Conservation (phyloP, 129 eudicot species). For the Pulicaria dysenterica region DNA sequence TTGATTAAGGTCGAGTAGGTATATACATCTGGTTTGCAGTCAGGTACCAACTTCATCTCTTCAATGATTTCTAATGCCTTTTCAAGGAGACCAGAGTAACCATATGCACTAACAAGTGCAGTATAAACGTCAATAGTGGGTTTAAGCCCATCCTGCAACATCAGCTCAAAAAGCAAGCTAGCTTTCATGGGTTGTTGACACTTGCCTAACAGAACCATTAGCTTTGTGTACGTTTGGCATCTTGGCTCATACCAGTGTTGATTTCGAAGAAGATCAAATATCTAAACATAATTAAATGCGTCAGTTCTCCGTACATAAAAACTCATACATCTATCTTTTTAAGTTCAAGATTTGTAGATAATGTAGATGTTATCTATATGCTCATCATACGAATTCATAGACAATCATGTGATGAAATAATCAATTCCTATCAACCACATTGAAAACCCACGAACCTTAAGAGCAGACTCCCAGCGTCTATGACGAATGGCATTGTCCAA, state of each 20-base stretch:
- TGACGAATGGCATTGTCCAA: conserved; percentile 59
- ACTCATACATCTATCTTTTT: neutral
- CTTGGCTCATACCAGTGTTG: conserved; percentile 94
- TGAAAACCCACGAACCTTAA: conserved; percentile 56
- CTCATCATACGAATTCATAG: neutral
- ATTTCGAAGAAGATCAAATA: conserved; percentile 87
- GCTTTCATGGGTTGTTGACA: conserved; percentile 81
- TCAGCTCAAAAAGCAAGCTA: conserved; percentile 66
- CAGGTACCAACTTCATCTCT: conserved; percentile 63
- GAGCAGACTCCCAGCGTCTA: conserved; percentile 91
- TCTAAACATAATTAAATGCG: conserved; percentile 42
- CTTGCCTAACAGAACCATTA: conserved; percentile 82
- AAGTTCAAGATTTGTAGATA: neutral
- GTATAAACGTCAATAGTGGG: conserved; percentile 84
- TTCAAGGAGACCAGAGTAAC: conserved; percentile 68
- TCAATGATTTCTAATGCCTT: conserved; percentile 56
- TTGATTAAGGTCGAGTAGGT: conserved; percentile 78
- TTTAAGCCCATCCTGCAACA: conserved; percentile 72
- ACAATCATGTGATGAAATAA: neutral
- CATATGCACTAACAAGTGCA: conserved; percentile 82
- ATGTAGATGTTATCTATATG: neutral
- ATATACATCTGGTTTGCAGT: conserved; percentile 80
- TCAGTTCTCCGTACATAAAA: neutral
- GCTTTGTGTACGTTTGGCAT: conserved; percentile 85
- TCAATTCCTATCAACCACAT: neutral